phyloP scores from a whole-genome alignment of 805 yeast species.

The Ogataea allantospora region DNA sequence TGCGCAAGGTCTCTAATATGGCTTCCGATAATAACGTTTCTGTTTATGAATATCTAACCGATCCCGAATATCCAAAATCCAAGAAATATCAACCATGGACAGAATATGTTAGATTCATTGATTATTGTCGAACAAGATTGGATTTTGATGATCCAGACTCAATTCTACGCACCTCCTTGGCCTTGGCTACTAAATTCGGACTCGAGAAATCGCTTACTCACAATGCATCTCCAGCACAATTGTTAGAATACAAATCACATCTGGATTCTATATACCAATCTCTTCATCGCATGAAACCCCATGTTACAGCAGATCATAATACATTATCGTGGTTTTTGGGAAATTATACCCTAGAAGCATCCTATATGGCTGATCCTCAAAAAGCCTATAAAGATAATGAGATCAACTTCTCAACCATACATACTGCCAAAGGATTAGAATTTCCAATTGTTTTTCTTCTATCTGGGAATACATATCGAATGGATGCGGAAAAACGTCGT shows the following conservation, averaged over 20 bases:
- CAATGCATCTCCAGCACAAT: constrained; percentile 12
- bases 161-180: constrained; percentile 35
- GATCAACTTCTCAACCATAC: constrained; percentile 64
- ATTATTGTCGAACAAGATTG: constrained; percentile 24
- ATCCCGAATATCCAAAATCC: constrained; percentile 9
- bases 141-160: constrained; percentile 36
- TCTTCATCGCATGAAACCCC: constrained; percentile 24
- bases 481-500: constrained; percentile 35
- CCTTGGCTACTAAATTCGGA: constrained; percentile 36
- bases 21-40: constrained; percentile 24
- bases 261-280: constrained; percentile 38
- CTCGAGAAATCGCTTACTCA: constrained; percentile 33
- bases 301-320: constrained; percentile 25
- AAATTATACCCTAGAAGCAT: constrained; percentile 38
- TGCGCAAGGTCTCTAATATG: constrained; percentile 18
- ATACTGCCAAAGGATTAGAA: constrained; percentile 72
- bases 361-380: constrained; percentile 17
- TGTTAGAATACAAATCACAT: constrained; percentile 30
- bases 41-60: constrained; percentile 23
- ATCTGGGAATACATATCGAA: constrained; percentile 22
- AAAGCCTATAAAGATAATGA: constrained; percentile 29
- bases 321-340: constrained; percentile 42
- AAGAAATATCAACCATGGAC: constrained; percentile 8
- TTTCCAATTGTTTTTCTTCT: constrained; percentile 64
- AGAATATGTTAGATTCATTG: constrained; percentile 15